These are phyloP conservation scores for Irineochytrium annulatum DNA, from an alignment of 192 early-diverging fungal genomes.

Conservation along the genomic window DNA sequence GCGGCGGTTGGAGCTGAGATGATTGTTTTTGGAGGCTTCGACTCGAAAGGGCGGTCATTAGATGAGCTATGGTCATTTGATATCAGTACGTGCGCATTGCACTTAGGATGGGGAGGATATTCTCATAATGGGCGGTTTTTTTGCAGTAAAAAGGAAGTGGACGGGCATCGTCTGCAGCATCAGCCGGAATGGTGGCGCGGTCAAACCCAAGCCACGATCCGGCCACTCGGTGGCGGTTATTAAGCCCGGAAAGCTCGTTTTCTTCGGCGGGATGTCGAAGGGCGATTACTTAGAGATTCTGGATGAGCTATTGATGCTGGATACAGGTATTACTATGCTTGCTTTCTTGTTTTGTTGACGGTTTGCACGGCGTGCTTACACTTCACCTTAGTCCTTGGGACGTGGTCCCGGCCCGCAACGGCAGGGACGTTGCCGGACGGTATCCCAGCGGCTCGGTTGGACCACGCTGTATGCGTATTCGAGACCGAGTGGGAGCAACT, in stretches of 20 bases:
- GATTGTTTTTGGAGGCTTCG: background rate
- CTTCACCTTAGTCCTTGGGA: background rate
- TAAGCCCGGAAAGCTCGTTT: background rate
- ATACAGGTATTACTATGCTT: background rate
- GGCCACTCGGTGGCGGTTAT: background rate
- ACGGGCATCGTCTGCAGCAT: too few species aligned
- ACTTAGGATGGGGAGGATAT: too few species aligned
- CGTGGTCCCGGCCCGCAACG: background rate
- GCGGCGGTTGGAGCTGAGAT: background rate
- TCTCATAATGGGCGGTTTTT: too few species aligned
- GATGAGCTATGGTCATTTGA: too few species aligned
- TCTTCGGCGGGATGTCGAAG: too few species aligned
- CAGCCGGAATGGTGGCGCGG: too few species aligned
- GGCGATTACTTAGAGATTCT: too few species aligned
- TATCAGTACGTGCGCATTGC: too few species aligned
- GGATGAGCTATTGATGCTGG: conserved; percentile 1
- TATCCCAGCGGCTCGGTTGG: background rate
- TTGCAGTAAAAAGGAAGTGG: too few species aligned
- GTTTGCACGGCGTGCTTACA: background rate
- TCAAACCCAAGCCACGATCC: too few species aligned
- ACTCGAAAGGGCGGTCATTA: too few species aligned
- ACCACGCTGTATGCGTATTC: background rate
- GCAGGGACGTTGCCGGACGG: background rate
- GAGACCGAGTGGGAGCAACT: too few species aligned
- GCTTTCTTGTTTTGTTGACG: background rate